Evolutionary conservation across 495 filamentous ascomycete species (phyloP), one percentile per base, ranked within the genome.

Genomic region (Aspergillus diversus): DNA sequence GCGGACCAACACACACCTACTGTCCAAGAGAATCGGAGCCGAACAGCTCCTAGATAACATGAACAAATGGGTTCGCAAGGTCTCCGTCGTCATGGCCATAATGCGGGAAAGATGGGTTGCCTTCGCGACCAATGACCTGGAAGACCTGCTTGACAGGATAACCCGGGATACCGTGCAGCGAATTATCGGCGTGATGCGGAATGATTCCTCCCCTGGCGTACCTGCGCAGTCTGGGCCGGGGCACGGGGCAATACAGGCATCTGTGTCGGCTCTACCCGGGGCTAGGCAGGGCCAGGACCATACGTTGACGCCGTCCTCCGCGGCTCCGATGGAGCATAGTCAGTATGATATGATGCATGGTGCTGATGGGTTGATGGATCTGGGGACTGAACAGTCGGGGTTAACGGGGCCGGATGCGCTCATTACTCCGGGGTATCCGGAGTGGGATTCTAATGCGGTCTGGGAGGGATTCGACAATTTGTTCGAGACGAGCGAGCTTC

Each of bases 61-160:
- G 11, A 55, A 16, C 21, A 55, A 55, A 16, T 55, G 52, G 52
- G 11, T 34, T 6, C 52, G 52, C 52, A 55, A 55, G 52, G 21
- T 55, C 52, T 55, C 21, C 32, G 52, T 55, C 32, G 52, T 55
- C 12, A 34, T 55, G 52, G 52, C 52, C 16, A 33, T 55, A n/a
- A 55, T 55, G 52, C 31, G 52, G 16, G 52, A 55, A 34, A 27
- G 52, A n/a, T 55, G 21, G 52, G 21, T 33, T 31, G 52, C 52
- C 2, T 55, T 55, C 34, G 52, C 52, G 7, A 55, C 52, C 11
- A 55, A 55, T 34, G 15, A 55, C 11, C n/a, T 55, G n/a, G 52
- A 55, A 15, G 52, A 55, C 15, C 21, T 55, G 4, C 52, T 55
- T 4, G 52, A 55, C 33, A 55, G 33, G 11, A 55, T 55, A 5